Base-by-base conservation (phyloP, 208 protist genomes). In the Acanthamoeba divionensis region DNA sequence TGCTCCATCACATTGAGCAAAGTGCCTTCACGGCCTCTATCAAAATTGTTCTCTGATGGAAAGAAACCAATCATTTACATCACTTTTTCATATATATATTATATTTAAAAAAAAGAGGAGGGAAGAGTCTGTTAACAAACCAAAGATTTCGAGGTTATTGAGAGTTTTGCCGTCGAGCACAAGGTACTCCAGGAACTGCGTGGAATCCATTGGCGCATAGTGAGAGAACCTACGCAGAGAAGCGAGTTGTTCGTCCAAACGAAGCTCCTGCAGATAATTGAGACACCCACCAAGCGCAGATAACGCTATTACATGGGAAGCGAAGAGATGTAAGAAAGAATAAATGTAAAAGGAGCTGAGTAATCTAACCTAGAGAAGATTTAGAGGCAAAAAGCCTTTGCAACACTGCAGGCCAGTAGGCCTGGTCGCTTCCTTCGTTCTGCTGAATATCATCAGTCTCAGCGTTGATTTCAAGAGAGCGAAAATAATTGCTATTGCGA, bases 91-190 rank as follows among this genome's bases (percentile, higher is more conserved):
- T 41, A 9, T 18, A 66, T 18, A 31, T 33, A 69, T n/a, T 45
- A 0, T 33, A 24, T 26, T 6, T 73, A n/a, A n/a, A n/a, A n/a
- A n/a, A n/a, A n/a, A n/a, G n/a, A 41, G 36, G 36, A 5, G 29
- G 4, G 63, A 10, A 18, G 62, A 29, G 1, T 41, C 36, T 90
- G 0, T 26, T 44, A 2, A 21, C 50, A 21, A 26, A 91, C 75
- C 77, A 24, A 95, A 92, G 12, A 95, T 91, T 33, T 95, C 93
- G 0, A 95, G 36, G 47, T 95, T 95, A 0, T 52, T 67, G 0
- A 95, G 38, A n/a, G 92, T 90, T 62, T 93, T 90, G 1, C 89
- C 90, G 60, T 95, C 93, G 8, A 95, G 38, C 24, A 93, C 55
- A 6, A 95, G 26, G 15, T 89, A 54, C 4, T 90, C 88, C 8